These are phyloP conservation scores for Ilex aquifolium DNA, from an alignment of 257 asterid species.

Conservation along the genomic window DNA sequence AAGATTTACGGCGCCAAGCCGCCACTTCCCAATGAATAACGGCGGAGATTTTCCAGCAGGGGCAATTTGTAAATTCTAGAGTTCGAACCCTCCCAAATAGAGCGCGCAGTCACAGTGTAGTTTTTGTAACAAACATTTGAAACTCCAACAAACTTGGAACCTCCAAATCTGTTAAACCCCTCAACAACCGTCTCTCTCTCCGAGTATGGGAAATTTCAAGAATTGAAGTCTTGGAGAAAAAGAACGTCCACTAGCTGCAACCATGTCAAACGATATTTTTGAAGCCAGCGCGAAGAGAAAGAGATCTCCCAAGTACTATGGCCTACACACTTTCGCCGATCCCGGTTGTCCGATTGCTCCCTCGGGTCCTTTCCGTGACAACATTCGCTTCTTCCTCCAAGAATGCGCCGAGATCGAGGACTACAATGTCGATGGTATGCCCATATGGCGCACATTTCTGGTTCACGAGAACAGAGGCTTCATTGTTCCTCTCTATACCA, in stretches of 20 bases:
- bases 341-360: slow-evolving; percentile 43
- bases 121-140: background rate
- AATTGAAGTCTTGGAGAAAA: slow-evolving; percentile 9
- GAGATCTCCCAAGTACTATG: slow-evolving; percentile 35
- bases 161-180: slow-evolving; percentile 25
- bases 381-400: slow-evolving; percentile 53
- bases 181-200: slow-evolving; percentile 10
- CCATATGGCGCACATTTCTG: slow-evolving; percentile 62
- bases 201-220: slow-evolving; percentile 10
- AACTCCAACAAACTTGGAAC: slow-evolving; percentile 9
- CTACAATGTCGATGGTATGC: slow-evolving; percentile 49
- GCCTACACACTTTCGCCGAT: slow-evolving; percentile 58
- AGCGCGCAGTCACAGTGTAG: background rate
- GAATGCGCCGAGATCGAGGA: slow-evolving; percentile 56
- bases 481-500: slow-evolving; percentile 66
- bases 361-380: slow-evolving; percentile 62
- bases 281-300: slow-evolving; percentile 25
- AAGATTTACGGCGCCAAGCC: too few species aligned
- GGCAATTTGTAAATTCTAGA: too few species aligned
- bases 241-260: background rate
- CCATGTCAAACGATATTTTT: slow-evolving; percentile 20
- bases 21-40: too few species aligned
- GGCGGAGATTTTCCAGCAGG: too few species aligned
- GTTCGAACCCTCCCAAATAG: background rate
- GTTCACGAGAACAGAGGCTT: slow-evolving; percentile 56